Conservation (phyloP, 805 yeast species). For the Candida sonorensis region DNA sequence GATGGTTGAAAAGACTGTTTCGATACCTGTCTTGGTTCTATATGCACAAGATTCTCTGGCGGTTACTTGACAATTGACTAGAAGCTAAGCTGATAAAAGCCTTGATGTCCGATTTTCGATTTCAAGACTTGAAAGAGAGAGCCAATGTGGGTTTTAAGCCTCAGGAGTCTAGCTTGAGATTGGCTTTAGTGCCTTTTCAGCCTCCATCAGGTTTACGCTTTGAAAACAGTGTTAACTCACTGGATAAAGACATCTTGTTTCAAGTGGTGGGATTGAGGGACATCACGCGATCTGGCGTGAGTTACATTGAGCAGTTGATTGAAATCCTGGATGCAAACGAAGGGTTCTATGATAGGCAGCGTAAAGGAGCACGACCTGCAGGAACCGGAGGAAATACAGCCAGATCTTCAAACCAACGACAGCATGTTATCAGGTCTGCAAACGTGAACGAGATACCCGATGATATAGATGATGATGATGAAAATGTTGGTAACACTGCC, state of each 20-base stretch:
- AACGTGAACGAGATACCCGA: too few species aligned
- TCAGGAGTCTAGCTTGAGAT: conserved; percentile 3
- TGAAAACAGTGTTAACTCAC: not conserved
- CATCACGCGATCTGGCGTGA: conserved; percentile 40
- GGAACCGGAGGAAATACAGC: too few species aligned
- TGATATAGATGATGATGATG: too few species aligned
- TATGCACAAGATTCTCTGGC: too few species aligned
- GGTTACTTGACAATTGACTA: too few species aligned
- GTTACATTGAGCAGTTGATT: conserved; percentile 50
- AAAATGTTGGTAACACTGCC: too few species aligned
- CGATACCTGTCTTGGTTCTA: too few species aligned
- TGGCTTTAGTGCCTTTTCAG: conserved; percentile 6
- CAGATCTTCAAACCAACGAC: conserved; percentile 1
- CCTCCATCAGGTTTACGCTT: conserved; percentile 2
- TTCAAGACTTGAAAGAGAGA: conserved; percentile 4
- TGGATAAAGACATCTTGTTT: conserved; percentile 31
- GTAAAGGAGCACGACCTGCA: conserved; percentile 8
- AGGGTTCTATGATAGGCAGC: conserved; percentile 53
- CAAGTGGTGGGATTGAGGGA: conserved; percentile 53
- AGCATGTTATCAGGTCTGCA: conserved; percentile 40
- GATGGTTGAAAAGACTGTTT: too few species aligned
- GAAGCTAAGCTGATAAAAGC: too few species aligned
- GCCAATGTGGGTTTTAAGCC: conserved; percentile 3
- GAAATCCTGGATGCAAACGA: conserved; percentile 48
- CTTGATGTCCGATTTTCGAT: conserved; percentile 8